Evolutionary conservation across 306 rosid species (phyloP).

Genomic region (Parietaria judaica): DNA sequence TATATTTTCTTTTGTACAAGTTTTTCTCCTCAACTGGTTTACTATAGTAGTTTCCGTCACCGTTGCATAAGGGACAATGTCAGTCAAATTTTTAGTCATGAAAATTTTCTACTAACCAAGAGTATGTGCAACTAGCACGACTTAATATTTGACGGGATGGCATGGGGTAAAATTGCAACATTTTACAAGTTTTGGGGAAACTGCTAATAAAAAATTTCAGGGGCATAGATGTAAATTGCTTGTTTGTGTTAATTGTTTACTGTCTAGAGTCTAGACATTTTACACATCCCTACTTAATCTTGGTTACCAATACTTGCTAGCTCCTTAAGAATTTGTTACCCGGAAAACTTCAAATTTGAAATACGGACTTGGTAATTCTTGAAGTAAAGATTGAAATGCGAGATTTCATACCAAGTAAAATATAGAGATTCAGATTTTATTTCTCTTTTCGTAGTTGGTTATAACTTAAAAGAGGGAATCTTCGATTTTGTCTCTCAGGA

Average conservation of each 20-base stretch:
- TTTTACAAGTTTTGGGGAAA: too few relatives aligned
- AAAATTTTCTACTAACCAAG: too few relatives aligned
- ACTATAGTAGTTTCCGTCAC: background rate
- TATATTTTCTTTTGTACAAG: background rate
- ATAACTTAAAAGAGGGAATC: background rate
- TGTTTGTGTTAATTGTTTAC: too few relatives aligned
- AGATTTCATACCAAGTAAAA: background rate
- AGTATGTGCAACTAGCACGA: too few relatives aligned
- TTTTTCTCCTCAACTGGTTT: background rate
- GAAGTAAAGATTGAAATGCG: background rate
- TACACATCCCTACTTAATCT: too few relatives aligned
- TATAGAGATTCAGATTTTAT: background rate
- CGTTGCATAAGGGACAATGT: background rate
- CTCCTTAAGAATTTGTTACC: background rate
- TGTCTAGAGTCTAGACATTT: too few relatives aligned
- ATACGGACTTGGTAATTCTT: background rate
- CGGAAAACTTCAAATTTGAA: background rate
- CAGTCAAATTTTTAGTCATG: background rate
- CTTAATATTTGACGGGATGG: too few relatives aligned
- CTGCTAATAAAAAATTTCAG: too few relatives aligned
- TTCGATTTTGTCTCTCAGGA: slow-evolving; percentile 37
- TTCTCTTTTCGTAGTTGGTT: background rate
- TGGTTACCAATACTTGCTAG: too few relatives aligned
- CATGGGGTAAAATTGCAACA: too few relatives aligned
- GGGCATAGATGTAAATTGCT: too few relatives aligned